Evolutionary conservation across 2,329 filamentous ascomycete genomes (phyloP), one percentile per base, ranked within the genome.

Genomic region (Diaporthe vexans): DNA sequence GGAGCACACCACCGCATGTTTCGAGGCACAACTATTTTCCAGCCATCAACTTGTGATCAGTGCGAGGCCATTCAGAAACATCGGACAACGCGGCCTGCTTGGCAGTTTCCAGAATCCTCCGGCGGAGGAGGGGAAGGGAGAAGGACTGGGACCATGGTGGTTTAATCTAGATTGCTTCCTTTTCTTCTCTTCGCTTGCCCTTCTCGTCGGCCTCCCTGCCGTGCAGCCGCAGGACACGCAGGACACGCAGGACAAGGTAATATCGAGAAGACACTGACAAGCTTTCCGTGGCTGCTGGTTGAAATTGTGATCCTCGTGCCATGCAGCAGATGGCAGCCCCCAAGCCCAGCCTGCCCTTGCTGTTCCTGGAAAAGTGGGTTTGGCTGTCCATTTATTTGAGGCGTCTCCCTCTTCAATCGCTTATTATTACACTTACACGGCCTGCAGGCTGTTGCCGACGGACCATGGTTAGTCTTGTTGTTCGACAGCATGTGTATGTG

Each of bases 341-440:
- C 54, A 6, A 57, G 54, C 29, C 54, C 54, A 24, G 57, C 43
- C 19, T 33, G 43, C 43, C 61, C 43, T 67, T 29, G 43, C 63
- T 37, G 63, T 67, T 67, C 63, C 63, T 67, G 63, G 63, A 67
- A 67, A 67, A 67, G 46, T 67, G 63, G 63, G 63, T 26, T 52
- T 19, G 40, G 19, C 29, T n/a, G 43, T 52, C 43, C 26, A 51
- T 67, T 33, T 67, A 67, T 19, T 6, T 67, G 61, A 52, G 46
- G 61, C 61, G 24, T 21, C 61, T 52, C 29, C 19, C 51, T 51
- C 43, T 67, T 33, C 26, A 29, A 48, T 51, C 43, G 59, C 43
- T 65, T 65, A n/a, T n/a, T n/a, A n/a, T n/a, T n/a, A 48, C 37
- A 43, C 37, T 29, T 46, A 26, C 59, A 63, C 19, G 26, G 59